Evolutionary conservation across 2,329 filamentous ascomycete genomes (phyloP), one percentile per base, ranked within the genome.

Genomic region (Karstenula rhodostoma): DNA sequence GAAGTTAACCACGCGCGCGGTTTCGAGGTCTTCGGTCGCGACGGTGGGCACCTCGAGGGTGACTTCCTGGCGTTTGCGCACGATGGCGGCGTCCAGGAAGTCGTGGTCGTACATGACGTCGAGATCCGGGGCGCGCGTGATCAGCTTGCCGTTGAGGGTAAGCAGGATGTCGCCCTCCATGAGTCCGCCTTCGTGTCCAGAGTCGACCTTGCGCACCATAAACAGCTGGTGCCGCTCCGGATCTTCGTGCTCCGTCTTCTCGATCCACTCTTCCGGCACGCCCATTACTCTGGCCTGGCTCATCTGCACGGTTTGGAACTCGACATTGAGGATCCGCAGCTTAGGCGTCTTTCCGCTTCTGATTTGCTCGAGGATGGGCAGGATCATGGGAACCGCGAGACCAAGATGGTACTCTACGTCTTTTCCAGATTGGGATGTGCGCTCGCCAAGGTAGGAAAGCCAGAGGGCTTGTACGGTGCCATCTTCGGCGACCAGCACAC

Each of bases 341-440:
- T 91, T 90, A 0, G 95, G 96, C 25, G 87, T 88, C 61, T 89
- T 83, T 33, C 92, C 94, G 60, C 87, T 84, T 76, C 94, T 92
- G 63, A 99, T 93, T 75, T 96, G 89, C 22, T 90, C 86, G 44
- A 97, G 85, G n/a, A 99, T 91, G 0, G 94, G 93, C 1, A 97
- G 85, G 12, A 99, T 83, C 17, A 93, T 93, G 4, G 94, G 93
- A 0, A 94, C 96, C 17, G 92, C 91, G 56, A 98, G 86, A 52
- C 95, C 95, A 6, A 99, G 89, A 73, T 98, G 94, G 73, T 99
- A 99, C 78, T 99, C 95, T 66, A 96, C 92, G 70, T 99, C 95
- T 66, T 96, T 91, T 68, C 92, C 89, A 58, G 87, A 90, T 72
- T 89, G 89, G 0, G 88, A 85, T 6, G 87, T 90, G 35, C 94